A percentile compares a stretch with the other conserved stretches of the same genome.
Evolutionary conservation across 2,329 filamentous ascomycete species (phyloP).

Genomic region (Trematosphaeria pertusa): DNA sequence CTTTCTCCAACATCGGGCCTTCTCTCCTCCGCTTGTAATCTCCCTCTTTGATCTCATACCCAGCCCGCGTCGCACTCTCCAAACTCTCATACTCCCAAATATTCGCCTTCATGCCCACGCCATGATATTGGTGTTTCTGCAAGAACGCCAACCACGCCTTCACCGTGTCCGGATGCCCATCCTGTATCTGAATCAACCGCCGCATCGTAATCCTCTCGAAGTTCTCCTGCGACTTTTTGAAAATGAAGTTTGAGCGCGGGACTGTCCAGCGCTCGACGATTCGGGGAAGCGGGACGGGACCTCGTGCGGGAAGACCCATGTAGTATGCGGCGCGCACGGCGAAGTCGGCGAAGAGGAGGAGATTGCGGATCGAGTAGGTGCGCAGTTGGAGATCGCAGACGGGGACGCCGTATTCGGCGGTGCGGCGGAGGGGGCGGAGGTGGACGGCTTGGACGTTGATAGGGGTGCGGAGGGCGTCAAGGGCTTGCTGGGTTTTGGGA

Average conservation of each 20-base stretch:
- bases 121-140: conserved; percentile 89
- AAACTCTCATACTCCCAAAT: conserved; percentile 85
- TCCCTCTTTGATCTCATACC: conserved; percentile 32
- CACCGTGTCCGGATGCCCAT: conserved; percentile 87
- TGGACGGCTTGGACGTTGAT: conserved; percentile 85
- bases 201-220: conserved; percentile 90
- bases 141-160: conserved; percentile 92
- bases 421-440: conserved; percentile 79
- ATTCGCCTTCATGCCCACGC: conserved; percentile 99
- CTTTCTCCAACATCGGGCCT: conserved; percentile 41
- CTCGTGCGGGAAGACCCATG: conserved; percentile 82
- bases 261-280: conserved; percentile 96
- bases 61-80: conserved; percentile 47
- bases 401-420: conserved; percentile 77
- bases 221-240: conserved; percentile 98
- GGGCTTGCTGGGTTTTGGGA: conserved; percentile 34
- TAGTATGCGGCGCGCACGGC: conserved; percentile 94
- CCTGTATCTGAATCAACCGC: conserved; percentile 88
- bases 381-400: conserved; percentile 91
- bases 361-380: conserved; percentile 86
- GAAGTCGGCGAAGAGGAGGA: conserved; percentile 95
- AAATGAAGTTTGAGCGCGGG: conserved; percentile 85
- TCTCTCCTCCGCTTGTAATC: conserved; percentile 40
- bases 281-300: conserved; percentile 83
- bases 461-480: conserved; percentile 56